A percentile compares a stretch with the other conserved stretches of the same genome.
Evolutionary conservation across 2,329 filamentous ascomycete genomes (phyloP).

Genomic region (Talaromyces amestolkiae): DNA sequence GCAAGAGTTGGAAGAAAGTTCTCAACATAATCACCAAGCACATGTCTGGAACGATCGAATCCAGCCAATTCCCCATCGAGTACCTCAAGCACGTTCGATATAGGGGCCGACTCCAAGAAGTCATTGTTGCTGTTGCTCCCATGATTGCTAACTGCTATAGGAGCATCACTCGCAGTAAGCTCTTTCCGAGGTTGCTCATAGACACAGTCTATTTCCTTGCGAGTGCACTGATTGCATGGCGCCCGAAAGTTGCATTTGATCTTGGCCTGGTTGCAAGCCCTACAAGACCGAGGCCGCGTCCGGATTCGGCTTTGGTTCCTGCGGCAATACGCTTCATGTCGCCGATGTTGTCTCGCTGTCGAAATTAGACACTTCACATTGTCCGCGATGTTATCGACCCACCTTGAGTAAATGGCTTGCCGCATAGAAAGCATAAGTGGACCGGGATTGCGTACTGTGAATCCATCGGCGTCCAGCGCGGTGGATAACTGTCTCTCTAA

Average conservation of each 20-base stretch:
- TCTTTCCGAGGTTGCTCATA: slow-evolving; percentile 9
- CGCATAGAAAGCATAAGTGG: slow-evolving; percentile 16
- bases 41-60: background rate
- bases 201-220: slow-evolving; percentile 10
- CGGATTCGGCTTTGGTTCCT: background rate
- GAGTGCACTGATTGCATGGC: slow-evolving; percentile 17
- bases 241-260: slow-evolving; percentile 18
- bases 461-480: background rate
- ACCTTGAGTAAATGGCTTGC: slow-evolving; percentile 20
- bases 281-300: slow-evolving; percentile 15
- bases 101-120: background rate
- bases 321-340: slow-evolving; percentile 16
- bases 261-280: slow-evolving; percentile 16
- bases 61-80: background rate
- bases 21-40: background rate
- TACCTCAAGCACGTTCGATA: background rate
- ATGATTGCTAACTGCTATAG: background rate
- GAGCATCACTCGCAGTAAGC: background rate
- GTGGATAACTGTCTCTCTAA: background rate
- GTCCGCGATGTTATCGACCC: background rate
- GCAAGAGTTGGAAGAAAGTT: background rate
- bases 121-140: background rate
- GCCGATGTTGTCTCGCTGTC: slow-evolving; percentile 13
- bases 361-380: background rate
- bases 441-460: background rate